A percentile compares a stretch with the other conserved stretches of the same genome.
These are phyloP conservation scores for Xylaria sp. DNA, from an alignment of 2,329 filamentous ascomycete species.

Conservation along the genomic window DNA sequence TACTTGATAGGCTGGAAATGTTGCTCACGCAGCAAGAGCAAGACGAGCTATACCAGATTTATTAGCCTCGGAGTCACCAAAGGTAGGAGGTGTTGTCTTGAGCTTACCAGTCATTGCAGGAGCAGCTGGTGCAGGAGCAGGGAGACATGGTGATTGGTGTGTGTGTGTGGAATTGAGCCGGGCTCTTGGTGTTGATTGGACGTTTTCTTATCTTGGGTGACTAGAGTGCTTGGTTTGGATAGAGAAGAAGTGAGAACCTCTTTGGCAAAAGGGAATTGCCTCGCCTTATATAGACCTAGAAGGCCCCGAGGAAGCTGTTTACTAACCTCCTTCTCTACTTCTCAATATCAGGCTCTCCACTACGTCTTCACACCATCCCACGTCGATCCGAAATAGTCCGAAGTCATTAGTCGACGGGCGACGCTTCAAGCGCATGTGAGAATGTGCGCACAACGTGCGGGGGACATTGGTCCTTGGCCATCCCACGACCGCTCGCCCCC, in stretches of 20 bases:
- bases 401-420: background rate
- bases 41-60: constrained; percentile 12
- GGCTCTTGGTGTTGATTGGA: constrained; percentile 23
- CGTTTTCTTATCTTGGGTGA: constrained; percentile 1
- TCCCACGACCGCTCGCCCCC: constrained; percentile 12
- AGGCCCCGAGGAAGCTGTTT: background rate
- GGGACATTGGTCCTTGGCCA: constrained; percentile 19
- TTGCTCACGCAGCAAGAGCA: constrained; percentile 27
- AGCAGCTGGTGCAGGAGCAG: constrained; percentile 19
- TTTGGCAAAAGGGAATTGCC: constrained; percentile 14
- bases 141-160: constrained; percentile 23
- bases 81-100: background rate
- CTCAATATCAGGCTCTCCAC: constrained; percentile 8
- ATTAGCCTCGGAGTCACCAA: background rate
- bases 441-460: constrained; percentile 7
- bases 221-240: constrained; percentile 6
- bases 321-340: background rate
- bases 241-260: constrained; percentile 24
- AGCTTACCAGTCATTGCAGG: constrained; percentile 21
- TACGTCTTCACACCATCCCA: constrained; percentile 8
- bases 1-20: background rate
- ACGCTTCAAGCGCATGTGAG: constrained; percentile 7
- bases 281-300: constrained; percentile 19
- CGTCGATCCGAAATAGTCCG: background rate
- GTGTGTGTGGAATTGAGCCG: constrained; percentile 16